Evolutionary conservation across 2,329 filamentous ascomycete species (phyloP).

Genomic region (Cordyceps cicadae): DNA sequence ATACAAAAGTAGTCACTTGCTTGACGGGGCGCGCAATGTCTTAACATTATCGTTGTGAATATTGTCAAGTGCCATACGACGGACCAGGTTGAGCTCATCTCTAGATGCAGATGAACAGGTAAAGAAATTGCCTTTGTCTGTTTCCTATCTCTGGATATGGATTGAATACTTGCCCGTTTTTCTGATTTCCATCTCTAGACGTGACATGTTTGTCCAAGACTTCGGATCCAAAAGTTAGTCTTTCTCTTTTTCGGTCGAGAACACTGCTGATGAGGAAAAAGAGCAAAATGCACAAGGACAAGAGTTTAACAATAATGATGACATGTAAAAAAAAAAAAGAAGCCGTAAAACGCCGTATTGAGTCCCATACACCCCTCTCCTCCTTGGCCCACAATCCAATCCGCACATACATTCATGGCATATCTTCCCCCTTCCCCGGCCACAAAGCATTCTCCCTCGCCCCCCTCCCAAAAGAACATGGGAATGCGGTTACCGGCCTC

Average conservation of each 20-base stretch:
- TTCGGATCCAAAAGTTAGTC: neutral
- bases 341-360: conserved; percentile 16
- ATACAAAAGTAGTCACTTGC: neutral
- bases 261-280: neutral
- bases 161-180: neutral
- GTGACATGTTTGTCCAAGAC: neutral
- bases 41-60: neutral
- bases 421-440: neutral
- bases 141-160: neutral
- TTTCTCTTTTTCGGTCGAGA: neutral
- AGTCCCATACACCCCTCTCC: neutral
- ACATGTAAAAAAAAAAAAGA: conserved; percentile 6
- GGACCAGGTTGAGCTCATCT: no score
- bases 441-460: neutral
- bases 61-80: neutral
- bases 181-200: neutral
- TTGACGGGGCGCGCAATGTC: neutral
- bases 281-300: neutral
- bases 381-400: neutral
- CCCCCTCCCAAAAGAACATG: neutral
- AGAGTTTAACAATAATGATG: conserved; percentile 12
- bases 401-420: conserved; percentile 6
- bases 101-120: neutral
- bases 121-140: neutral
- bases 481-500: conserved; percentile 16